Percentiles rank a stretch among this genome's conserved stretches.
These are phyloP conservation scores for Candida odintsovae DNA, from an alignment of 805 yeast species.

Conservation along the genomic window DNA sequence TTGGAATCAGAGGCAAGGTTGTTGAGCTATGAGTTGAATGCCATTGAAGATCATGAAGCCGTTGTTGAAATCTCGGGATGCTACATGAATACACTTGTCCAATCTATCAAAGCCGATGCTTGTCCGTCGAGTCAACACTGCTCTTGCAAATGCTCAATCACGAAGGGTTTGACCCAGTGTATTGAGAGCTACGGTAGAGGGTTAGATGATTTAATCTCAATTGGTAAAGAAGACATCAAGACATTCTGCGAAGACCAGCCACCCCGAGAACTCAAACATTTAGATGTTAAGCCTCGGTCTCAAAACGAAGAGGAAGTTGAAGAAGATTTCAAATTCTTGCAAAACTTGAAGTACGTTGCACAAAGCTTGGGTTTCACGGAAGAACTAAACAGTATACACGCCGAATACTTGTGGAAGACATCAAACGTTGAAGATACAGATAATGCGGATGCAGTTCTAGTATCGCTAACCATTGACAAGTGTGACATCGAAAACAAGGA, in stretches of 20 bases:
- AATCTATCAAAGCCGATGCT: background rate
- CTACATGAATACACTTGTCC: slow-evolving; percentile 1
- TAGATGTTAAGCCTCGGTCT: background rate
- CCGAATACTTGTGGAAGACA: slow-evolving; percentile 12
- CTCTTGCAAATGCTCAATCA: slow-evolving; percentile 9
- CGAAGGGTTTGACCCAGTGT: slow-evolving; percentile 6
- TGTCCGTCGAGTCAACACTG: slow-evolving; percentile 9
- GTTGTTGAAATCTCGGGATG: slow-evolving; percentile 6
- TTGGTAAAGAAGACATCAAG: slow-evolving; percentile 1
- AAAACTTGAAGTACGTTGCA: slow-evolving; percentile 12
- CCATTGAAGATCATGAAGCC: slow-evolving; percentile 1
- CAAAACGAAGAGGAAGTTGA: slow-evolving; percentile 10
- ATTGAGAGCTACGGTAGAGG: slow-evolving; percentile 3
- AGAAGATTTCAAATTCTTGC: slow-evolving; percentile 7
- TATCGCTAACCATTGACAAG: slow-evolving; percentile 15
- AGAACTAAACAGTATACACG: slow-evolving; percentile 12
- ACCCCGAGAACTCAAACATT: background rate
- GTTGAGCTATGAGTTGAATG: background rate
- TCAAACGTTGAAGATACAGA: background rate
- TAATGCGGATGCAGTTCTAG: background rate
- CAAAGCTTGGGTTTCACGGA: slow-evolving; percentile 5
- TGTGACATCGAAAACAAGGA: slow-evolving; percentile 16
- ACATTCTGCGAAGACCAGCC: slow-evolving; percentile 1
- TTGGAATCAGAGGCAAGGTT: slow-evolving; percentile 4
- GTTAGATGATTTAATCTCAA: background rate